Conservation (phyloP, 345 rosid genomes). For the Erodium maritimum region DNA sequence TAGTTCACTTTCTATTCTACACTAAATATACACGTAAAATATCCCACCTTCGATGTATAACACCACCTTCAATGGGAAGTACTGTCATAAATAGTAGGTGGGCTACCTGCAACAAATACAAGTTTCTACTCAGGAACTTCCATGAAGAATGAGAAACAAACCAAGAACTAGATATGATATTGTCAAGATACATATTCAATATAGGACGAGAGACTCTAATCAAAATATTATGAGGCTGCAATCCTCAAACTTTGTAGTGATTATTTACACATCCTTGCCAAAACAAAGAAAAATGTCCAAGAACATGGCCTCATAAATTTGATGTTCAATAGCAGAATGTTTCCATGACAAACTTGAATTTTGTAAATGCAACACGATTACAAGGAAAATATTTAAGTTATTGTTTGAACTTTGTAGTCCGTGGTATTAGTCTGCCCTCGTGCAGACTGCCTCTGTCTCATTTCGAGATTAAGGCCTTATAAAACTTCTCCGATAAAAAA, state of each 20-base stretch:
- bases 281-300: neutral
- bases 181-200: neutral
- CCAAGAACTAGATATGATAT: neutral
- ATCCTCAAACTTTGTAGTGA: neutral
- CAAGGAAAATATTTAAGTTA: neutral
- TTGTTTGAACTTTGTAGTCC: no score
- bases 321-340: neutral
- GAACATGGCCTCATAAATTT: neutral
- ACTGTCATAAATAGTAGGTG: neutral
- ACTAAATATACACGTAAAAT: neutral
- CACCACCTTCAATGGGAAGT: neutral
- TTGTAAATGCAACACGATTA: no score
- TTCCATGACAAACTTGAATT: no score
- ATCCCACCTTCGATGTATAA: neutral
- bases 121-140: neutral
- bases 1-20: no score
- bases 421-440: no score
- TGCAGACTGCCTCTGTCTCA: no score
- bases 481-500: no score
- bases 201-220: neutral
- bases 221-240: neutral
- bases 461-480: no score
- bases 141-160: neutral
- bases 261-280: neutral
- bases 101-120: neutral